Conservation (phyloP, 75 land plant species). For the Sequoiadendron giganteum region DNA sequence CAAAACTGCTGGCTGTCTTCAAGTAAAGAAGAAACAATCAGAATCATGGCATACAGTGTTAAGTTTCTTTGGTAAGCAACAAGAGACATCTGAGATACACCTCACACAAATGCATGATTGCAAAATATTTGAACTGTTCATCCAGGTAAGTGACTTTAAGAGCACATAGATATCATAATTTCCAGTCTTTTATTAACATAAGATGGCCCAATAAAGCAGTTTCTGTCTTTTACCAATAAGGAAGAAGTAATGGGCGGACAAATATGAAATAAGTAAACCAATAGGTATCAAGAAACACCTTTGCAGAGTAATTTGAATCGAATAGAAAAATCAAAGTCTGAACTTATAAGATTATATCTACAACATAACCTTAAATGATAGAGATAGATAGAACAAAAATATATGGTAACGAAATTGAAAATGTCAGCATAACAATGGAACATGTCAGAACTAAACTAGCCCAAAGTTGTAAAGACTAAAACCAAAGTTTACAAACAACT, state of each 20-base stretch:
- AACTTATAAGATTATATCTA: neutral
- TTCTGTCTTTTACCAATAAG: neutral
- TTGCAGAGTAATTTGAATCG: neutral
- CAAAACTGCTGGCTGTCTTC: slow-evolving; percentile 81
- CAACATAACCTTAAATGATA: neutral
- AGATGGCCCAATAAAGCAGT: neutral
- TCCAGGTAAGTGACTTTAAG: neutral
- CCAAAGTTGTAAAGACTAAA: neutral
- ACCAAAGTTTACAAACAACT: neutral
- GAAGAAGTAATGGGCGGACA: neutral
- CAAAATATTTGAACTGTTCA: neutral
- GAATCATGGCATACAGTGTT: neutral
- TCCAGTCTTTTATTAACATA: neutral
- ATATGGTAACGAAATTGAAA: neutral
- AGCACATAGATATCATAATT: neutral
- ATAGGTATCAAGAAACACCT: neutral
- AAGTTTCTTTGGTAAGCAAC: neutral
- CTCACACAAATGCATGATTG: neutral
- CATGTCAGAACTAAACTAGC: neutral
- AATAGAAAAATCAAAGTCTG: neutral
- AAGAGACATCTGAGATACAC: neutral
- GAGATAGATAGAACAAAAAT: neutral
- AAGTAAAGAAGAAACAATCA: slow-evolving; percentile 19
- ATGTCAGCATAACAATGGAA: neutral
- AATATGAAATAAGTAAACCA: neutral